phyloP scores from a whole-genome alignment of 345 rosid species.

The Citropsis articulata region DNA sequence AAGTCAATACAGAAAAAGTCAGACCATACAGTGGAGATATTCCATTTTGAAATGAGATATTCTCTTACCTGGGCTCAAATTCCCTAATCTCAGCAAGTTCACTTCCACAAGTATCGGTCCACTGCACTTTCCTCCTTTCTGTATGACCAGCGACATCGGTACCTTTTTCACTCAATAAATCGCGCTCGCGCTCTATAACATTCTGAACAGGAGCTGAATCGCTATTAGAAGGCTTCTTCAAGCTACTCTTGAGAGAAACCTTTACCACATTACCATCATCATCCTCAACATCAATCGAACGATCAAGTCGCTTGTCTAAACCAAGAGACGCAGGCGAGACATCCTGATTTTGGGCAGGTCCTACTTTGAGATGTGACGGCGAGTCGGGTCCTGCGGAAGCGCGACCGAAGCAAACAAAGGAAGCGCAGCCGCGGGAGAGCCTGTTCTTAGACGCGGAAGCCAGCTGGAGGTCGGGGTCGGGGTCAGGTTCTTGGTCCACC shows the following conservation, averaged over 20 bases:
- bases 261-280: constrained; percentile 41
- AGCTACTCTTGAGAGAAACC: constrained; percentile 63
- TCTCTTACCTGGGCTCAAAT: constrained; percentile 88
- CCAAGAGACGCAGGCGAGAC: constrained; percentile 45
- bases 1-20: background rate
- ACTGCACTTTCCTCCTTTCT: constrained; percentile 81
- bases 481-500: constrained; percentile 74
- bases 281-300: constrained; percentile 36
- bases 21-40: background rate
- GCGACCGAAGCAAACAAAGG: constrained; percentile 87
- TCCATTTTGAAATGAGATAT: constrained; percentile 6
- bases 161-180: constrained; percentile 36
- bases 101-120: constrained; percentile 90
- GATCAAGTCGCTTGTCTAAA: constrained; percentile 41
- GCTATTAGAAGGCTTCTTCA: constrained; percentile 57
- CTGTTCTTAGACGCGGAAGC: constrained; percentile 79
- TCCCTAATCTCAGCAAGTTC: constrained; percentile 88
- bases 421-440: constrained; percentile 81
- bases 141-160: constrained; percentile 36
- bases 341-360: constrained; percentile 65
- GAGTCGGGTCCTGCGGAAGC: constrained; percentile 76
- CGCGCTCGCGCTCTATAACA: constrained; percentile 33
- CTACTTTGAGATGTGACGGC: constrained; percentile 75
- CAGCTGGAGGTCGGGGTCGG: constrained; percentile 84
- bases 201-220: constrained; percentile 36